These are phyloP conservation scores for Salvia rosmarinus DNA, from an alignment of 257 asterid species.

Conservation along the genomic window DNA sequence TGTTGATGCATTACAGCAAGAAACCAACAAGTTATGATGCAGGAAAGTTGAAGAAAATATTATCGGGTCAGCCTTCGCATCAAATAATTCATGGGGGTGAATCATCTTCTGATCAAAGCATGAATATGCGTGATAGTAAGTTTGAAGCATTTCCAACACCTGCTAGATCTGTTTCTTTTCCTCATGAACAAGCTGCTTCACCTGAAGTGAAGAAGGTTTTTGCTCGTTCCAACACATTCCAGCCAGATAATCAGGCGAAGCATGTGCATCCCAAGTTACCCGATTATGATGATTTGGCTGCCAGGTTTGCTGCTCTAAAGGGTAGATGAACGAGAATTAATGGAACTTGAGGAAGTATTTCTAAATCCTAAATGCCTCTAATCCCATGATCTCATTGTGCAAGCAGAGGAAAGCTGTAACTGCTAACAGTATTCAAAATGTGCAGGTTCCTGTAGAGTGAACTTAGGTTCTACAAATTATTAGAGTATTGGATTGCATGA, in stretches of 20 bases:
- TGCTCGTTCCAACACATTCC: slow-evolving; percentile 72
- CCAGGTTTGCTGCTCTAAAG: slow-evolving; percentile 82
- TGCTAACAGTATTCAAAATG: slow-evolving; percentile 25
- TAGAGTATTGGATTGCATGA: slow-evolving; percentile 25
- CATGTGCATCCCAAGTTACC: slow-evolving; percentile 98
- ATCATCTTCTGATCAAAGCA: slow-evolving; percentile 44
- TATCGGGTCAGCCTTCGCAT: slow-evolving; percentile 36
- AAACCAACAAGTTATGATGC: slow-evolving; percentile 59
- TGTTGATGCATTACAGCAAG: slow-evolving; percentile 86
- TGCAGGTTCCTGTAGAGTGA: slow-evolving; percentile 1
- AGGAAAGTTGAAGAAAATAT: slow-evolving; percentile 45
- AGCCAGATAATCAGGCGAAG: slow-evolving; percentile 69
- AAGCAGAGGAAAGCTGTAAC: neutral
- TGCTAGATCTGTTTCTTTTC: slow-evolving; percentile 75
- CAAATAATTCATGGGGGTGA: slow-evolving; percentile 43
- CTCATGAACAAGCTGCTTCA: slow-evolving; percentile 47
- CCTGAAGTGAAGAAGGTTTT: slow-evolving; percentile 51
- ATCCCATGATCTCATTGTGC: neutral
- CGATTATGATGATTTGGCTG: slow-evolving; percentile 90
- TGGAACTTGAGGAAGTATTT: neutral
- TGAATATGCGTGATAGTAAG: slow-evolving; percentile 38
- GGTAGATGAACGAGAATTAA: slow-evolving; percentile 48
- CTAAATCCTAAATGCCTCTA: neutral
- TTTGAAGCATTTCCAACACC: slow-evolving; percentile 48
- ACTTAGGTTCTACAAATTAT: neutral